Evolutionary conservation across 257 asterid genomes (phyloP), one percentile per base, ranked within the genome.

Genomic region (Nemophila menziesii): DNA sequence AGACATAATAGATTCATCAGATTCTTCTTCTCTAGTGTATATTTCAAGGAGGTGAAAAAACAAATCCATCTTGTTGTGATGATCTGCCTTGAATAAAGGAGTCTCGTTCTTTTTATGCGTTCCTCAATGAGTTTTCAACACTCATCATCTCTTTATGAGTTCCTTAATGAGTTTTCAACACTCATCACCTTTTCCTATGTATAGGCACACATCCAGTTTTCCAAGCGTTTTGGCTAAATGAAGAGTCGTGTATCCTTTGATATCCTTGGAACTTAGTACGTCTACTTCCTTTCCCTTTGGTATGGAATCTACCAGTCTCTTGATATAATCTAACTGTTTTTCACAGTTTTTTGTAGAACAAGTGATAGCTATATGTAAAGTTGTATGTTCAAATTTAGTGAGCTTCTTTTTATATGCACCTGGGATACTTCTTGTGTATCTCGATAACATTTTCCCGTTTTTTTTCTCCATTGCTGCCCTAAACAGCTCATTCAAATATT

Each of bases 151-250:
- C n/a, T n/a, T n/a, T n/a, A n/a, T n/a, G n/a, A n/a, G n/a, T n/a
- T n/a, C n/a, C n/a, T n/a, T n/a, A n/a, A n/a, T n/a, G n/a, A n/a
- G n/a, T n/a, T n/a, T n/a, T n/a, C n/a, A n/a, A n/a, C n/a, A 4
- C 43, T 3, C 23, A 0, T 16, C 4, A n/a, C n/a, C n/a, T n/a
- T n/a, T n/a, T 4, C 49, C 74, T 3, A 73, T 55, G 39, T 44
- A 33, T 0, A 16, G 0, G 41, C 73, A 65, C 2, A 65, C 52
- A 0, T 13, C 12, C 6, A 20, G 48, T 33, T 64, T 60, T 1
- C 82, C 75, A 7, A 55, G 66, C 8, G 65, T 60, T 12, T 78
- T 75, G 5, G 82, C 75, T 0, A 70, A 56, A 41, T 74, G 78
- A 36, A 74, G 75, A 36, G 82, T 68, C 1, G 82, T 74, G 60